Evolutionary conservation across 2,329 filamentous ascomycete genomes (phyloP).

Genomic region (Herpotrichia juniperi): DNA sequence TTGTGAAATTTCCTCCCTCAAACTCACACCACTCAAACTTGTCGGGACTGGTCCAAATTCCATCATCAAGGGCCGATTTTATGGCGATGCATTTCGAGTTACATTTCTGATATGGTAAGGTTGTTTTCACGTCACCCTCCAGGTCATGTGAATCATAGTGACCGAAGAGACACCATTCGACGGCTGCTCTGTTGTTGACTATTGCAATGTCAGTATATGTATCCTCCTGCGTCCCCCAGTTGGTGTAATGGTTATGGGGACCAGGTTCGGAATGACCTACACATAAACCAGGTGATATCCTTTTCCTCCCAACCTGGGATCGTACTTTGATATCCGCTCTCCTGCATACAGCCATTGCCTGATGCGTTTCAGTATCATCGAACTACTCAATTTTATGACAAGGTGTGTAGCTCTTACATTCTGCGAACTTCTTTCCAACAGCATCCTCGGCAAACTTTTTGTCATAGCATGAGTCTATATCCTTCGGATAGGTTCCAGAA

Average conservation of each 20-base stretch:
- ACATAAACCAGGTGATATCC: constrained; percentile 25
- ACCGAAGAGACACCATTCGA: constrained; percentile 29
- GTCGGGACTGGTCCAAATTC: constrained; percentile 14
- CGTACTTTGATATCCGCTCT: constrained; percentile 15
- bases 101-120: constrained; percentile 19
- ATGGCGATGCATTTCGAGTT: constrained; percentile 21
- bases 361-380: neutral
- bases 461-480: constrained; percentile 24
- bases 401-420: constrained; percentile 14
- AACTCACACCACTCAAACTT: constrained; percentile 25
- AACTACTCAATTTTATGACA: neutral
- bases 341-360: constrained; percentile 15
- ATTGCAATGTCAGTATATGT: neutral
- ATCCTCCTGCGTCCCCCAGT: neutral
- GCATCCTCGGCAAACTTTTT: constrained; percentile 16
- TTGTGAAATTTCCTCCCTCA: constrained; percentile 20
- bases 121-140: constrained; percentile 16
- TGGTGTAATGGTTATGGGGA: neutral
- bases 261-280: constrained; percentile 12
- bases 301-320: constrained; percentile 14
- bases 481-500: constrained; percentile 4
- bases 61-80: constrained; percentile 16
- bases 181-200: constrained; percentile 25
- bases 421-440: constrained; percentile 21
- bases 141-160: constrained; percentile 18